Evolutionary conservation across 441 rosid species (phyloP), one percentile per base, ranked within the genome.

Genomic region (Aleurites moluccanus): DNA sequence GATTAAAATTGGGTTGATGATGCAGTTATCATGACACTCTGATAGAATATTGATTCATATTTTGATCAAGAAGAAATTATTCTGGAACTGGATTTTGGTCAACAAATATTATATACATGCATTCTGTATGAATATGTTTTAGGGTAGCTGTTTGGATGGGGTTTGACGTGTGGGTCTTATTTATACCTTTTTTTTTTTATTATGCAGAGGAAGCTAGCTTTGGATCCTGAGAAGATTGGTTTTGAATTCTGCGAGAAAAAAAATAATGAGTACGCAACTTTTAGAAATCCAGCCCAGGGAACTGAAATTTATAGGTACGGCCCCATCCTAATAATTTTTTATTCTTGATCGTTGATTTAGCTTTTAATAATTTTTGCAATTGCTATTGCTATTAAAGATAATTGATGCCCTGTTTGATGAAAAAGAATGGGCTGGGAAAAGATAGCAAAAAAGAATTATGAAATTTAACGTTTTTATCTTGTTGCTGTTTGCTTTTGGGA

Each of bases 281-380:
- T 77, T 94, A 87, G 93, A 91, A 42, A 88, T 93, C 80, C 91
- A 83, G 69, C 98, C 98, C 27, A 81, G 75, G 78, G 95, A 91
- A 44, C 84, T 93, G 35, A 79, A 85, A 79, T 93, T 93, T 81
- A 74, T 73, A 52, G 83, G 98, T 84, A 27, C 23, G 65, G 69
- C 21, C 69, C 72, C 77, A 52, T 45, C 13, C 25, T 59, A 47
- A 75, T 59, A 21, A 33, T 56, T 71, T 64, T 52, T n/a, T 61
- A 55, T 33, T 56, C 30, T 4, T 55, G 40, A 49, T 23, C 33
- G 8, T 21, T 75, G 33, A 44, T 42, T 10, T 67, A 6, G 38
- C 40, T 64, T 60, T 70, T 65, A 45, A 49, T 42, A 1, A 25
- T 44, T 44, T 33, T 72, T 52, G 38, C 16, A 16, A 21, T 65